phyloP scores from a whole-genome alignment of 768 basidiomycete genomes.

The Psilocybe subaeruginosa region DNA sequence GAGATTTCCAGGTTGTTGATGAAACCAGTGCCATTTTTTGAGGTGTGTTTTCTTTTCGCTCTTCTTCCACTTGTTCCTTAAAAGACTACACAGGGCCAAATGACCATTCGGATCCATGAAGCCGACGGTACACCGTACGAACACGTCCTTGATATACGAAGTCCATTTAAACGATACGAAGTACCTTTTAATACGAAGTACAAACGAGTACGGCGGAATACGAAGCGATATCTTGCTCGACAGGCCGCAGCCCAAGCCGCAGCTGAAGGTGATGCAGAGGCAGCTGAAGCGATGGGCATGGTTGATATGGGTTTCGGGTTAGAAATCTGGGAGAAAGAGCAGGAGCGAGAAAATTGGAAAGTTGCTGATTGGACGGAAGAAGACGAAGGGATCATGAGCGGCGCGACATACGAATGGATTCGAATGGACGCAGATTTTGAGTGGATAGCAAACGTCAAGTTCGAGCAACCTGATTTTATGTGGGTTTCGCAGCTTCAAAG shows the following conservation, averaged over 20 bases:
- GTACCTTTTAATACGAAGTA: conserved; percentile 99
- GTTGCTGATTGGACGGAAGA: conserved; percentile 98
- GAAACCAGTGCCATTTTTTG: conserved; percentile 89
- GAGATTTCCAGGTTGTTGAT: conserved; percentile 63
- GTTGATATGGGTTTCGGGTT: conserved; percentile 93
- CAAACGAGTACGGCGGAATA: conserved; percentile 93
- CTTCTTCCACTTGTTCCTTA: not conserved
- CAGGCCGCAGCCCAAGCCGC: conserved; percentile 93
- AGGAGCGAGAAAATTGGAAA: conserved; percentile 92
- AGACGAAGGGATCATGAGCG: conserved; percentile 90
- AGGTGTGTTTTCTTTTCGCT: conserved; percentile 49
- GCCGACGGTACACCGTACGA: conserved; percentile 99
- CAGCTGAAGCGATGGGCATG: conserved; percentile 92
- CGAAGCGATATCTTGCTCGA: conserved; percentile 92
- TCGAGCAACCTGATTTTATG: conserved; percentile 97
- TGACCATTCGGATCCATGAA: conserved; percentile 99
- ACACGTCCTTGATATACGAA: conserved; percentile 92
- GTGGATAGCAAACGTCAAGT: conserved; percentile 93
- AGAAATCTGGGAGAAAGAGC: conserved; percentile 95
- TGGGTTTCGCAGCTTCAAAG: conserved; percentile 96
- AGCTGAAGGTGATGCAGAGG: conserved; percentile 89
- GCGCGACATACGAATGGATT: conserved; percentile 99
- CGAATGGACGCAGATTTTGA: conserved; percentile 99
- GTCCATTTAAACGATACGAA: conserved; percentile 90
- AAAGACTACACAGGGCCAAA: conserved; percentile 73